A percentile compares a stretch with the other conserved stretches of the same genome.
phyloP scores from a whole-genome alignment of 805 yeast genomes.

The Ogataea degrootiae region DNA sequence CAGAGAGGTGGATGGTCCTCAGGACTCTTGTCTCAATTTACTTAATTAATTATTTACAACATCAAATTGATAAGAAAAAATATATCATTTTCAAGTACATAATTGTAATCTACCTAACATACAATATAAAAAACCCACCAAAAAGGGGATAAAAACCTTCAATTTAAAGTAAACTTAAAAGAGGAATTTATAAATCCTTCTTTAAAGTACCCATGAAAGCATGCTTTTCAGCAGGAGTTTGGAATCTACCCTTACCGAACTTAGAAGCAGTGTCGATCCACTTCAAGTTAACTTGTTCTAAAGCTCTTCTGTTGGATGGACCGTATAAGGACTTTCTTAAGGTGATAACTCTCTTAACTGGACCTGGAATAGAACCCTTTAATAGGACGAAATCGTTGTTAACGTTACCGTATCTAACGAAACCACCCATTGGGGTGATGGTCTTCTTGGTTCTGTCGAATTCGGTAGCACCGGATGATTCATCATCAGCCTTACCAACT shows the following conservation, averaged over 20 bases:
- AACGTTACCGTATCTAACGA: slow-evolving; percentile 98
- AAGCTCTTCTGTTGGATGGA: slow-evolving; percentile 96
- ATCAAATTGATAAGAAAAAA: too few relatives aligned
- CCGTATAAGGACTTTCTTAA: slow-evolving; percentile 97
- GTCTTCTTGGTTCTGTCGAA: slow-evolving; percentile 99
- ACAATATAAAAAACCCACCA: not conserved
- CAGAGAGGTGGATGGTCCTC: too few relatives aligned
- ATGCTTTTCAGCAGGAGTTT: slow-evolving; percentile 99
- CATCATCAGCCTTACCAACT: slow-evolving; percentile 95
- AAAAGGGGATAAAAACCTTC: not conserved
- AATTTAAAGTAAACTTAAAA: not conserved
- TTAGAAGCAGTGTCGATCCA: slow-evolving; percentile 99
- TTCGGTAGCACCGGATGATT: slow-evolving; percentile 90
- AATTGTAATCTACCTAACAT: too few relatives aligned
- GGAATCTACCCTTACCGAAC: slow-evolving; percentile 99
- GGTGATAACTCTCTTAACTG: slow-evolving; percentile 98
- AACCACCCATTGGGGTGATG: slow-evolving; percentile 99
- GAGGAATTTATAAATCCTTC: slow-evolving; percentile 70
- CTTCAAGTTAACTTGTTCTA: slow-evolving; percentile 94
- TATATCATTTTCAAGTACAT: too few relatives aligned
- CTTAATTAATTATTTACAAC: too few relatives aligned
- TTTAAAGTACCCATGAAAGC: slow-evolving; percentile 99
- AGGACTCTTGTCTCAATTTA: too few relatives aligned
- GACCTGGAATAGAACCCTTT: slow-evolving; percentile 99
- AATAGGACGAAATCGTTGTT: slow-evolving; percentile 96